Evolutionary conservation across 768 basidiomycete genomes (phyloP).

Genomic region (Auricularia sp.): DNA sequence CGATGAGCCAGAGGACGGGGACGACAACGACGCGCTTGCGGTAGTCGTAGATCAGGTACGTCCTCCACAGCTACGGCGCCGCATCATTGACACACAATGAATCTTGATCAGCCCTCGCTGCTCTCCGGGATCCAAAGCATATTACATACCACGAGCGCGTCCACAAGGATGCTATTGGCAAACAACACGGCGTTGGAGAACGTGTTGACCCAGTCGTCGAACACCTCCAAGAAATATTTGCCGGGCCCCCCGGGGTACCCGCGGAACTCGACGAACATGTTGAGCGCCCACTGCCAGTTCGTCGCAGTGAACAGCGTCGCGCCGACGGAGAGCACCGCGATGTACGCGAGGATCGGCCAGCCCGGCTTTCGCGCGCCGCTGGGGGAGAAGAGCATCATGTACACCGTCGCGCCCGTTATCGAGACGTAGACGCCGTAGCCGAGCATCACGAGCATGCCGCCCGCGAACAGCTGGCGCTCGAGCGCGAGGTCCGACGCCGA

Average conservation of each 20-base stretch:
- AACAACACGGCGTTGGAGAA: not conserved
- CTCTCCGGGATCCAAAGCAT: no score
- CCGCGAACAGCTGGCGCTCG: not conserved
- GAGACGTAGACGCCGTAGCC: not conserved
- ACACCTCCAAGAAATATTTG: not conserved
- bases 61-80: not conserved
- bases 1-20: not conserved
- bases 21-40: not conserved
- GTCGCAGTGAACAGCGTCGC: not conserved
- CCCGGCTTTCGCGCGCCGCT: not conserved
- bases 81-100: not conserved
- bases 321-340: not conserved
- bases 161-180: not conserved
- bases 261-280: not conserved
- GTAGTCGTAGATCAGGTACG: not conserved
- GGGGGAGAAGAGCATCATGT: not conserved
- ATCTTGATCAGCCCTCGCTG: not conserved
- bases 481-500: not conserved
- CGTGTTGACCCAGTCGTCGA: not conserved
- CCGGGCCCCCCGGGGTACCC: not conserved
- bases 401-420: not conserved
- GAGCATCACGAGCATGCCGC: not conserved
- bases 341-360: not conserved
- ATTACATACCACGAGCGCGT: not conserved
- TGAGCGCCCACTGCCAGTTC: not conserved